Conservation (phyloP, 2,329 filamentous ascomycete species). For the Phyllosticta citrichinensis region DNA sequence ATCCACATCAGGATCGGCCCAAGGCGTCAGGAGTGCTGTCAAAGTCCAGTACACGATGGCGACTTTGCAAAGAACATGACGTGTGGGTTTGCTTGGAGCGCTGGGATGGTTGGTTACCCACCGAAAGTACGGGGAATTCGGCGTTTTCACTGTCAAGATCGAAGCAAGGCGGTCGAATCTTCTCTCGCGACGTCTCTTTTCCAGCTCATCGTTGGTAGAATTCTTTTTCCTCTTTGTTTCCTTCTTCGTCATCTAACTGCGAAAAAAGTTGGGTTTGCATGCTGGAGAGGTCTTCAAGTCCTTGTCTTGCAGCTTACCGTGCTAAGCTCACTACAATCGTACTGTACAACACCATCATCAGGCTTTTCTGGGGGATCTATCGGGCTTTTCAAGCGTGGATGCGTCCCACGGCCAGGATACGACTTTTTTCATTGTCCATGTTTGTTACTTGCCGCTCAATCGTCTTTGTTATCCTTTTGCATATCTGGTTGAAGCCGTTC, state of each 20-base stretch:
- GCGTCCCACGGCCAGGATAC: neutral
- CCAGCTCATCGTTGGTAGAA: neutral
- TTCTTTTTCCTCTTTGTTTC: neutral
- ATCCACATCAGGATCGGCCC: slow-evolving; percentile 8
- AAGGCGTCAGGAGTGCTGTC: slow-evolving; percentile 9
- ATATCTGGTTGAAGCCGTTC: slow-evolving; percentile 5
- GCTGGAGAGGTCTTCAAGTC: neutral
- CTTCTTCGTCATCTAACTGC: neutral
- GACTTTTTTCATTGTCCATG: slow-evolving; percentile 6
- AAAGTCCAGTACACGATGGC: slow-evolving; percentile 22
- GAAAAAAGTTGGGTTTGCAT: slow-evolving; percentile 8
- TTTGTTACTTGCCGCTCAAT: neutral
- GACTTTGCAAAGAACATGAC: slow-evolving; percentile 11
- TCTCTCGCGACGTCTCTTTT: neutral
- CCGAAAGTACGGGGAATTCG: neutral
- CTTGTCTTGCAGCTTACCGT: slow-evolving; percentile 5
- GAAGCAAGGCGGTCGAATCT: neutral
- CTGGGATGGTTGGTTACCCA: neutral
- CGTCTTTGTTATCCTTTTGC: neutral
- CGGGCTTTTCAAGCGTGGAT: neutral
- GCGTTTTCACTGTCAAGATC: neutral
- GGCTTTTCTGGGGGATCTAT: neutral
- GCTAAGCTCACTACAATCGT: slow-evolving; percentile 1
- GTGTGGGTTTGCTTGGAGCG: neutral
- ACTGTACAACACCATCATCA: slow-evolving; percentile 3